Base-by-base conservation (phyloP, 1,139 yeast species). In the Debaryomyces sp. region DNA sequence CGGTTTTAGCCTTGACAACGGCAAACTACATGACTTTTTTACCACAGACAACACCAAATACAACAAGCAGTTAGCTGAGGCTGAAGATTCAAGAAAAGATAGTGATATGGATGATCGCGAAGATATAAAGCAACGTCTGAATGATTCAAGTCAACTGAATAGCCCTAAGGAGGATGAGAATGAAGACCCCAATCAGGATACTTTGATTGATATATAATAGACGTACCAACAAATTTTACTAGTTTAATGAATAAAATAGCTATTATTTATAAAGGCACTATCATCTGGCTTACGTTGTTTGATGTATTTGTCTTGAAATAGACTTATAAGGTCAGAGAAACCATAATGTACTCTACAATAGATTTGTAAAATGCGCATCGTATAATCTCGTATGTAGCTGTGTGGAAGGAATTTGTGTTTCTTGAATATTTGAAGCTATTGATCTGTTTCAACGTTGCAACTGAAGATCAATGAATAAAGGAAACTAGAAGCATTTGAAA, bases 81-180 rank as follows among this genome's bases (percentile, higher is more conserved):
- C 81, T 55, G 67, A 66, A 41, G 58, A 61, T 36, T 54, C 61
- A 47, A 66, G 62, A 5, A 67, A 63, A 13, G 61, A 60, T 22
- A 63, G 57, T n/a, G 67, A 63, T 23, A 60, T 53, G 6, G 56
- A 48, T 12, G 53, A 52, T n/a, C 4, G 30, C 22, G 17, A 35
- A 7, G 38, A 35, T n/a, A n/a, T 21, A 9, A 22, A 6, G 5
- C 26, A 21, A n/a, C 15, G 3, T 15, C 8, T 24, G 5, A 13
- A 6, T 35, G 38, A 35, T 12, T 17, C n/a, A 9, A 9, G 13
- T 18, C 12, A 35, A 21, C 26, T 5, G 26, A 22, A 21, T 5
- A 22, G n/a, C 13, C 26, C 10, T n/a, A 17, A 21, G 10, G 27
- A 17, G 24, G 26, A 21, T 10, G 30, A 10, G 3, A 27, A 27